phyloP scores from a whole-genome alignment of 768 basidiomycete genomes.

The Pisolithus tinctorius region DNA sequence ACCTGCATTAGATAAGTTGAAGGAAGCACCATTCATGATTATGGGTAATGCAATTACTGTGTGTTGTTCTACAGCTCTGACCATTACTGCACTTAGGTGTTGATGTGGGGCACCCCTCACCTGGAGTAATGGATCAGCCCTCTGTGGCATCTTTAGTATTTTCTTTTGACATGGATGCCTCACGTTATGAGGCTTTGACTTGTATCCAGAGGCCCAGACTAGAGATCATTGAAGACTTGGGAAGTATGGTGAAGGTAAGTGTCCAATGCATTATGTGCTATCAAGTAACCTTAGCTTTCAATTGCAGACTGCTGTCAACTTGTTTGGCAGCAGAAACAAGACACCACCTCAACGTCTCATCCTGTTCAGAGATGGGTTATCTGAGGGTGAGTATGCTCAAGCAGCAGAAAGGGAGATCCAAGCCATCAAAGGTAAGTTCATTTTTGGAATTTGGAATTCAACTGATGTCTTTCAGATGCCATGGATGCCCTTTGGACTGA shows the following conservation, averaged over 20 bases:
- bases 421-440: slow-evolving; percentile 34
- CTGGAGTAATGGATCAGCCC: slow-evolving; percentile 44
- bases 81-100: slow-evolving; percentile 34
- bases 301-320: slow-evolving; percentile 2
- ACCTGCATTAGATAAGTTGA: slow-evolving; percentile 18
- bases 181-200: slow-evolving; percentile 38
- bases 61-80: neutral
- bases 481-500: slow-evolving; percentile 21
- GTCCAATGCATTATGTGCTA: neutral
- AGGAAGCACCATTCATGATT: slow-evolving; percentile 26
- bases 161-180: slow-evolving; percentile 40
- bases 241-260: slow-evolving; percentile 32
- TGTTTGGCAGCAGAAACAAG: slow-evolving; percentile 3
- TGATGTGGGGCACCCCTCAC: slow-evolving; percentile 57
- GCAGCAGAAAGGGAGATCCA: slow-evolving; percentile 40
- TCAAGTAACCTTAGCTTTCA: slow-evolving; percentile 6
- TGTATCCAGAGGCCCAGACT: slow-evolving; percentile 39
- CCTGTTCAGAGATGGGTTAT: slow-evolving; percentile 47
- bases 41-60: slow-evolving; percentile 17
- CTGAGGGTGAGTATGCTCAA: slow-evolving; percentile 42
- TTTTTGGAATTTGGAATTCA: neutral
- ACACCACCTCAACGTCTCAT: slow-evolving; percentile 26
- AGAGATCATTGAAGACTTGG: slow-evolving; percentile 42
- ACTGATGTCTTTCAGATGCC: slow-evolving; percentile 14
- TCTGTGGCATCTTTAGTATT: slow-evolving; percentile 57